Evolutionary conservation across 306 rosid species (phyloP).

Genomic region (Dryas alaskensis): DNA sequence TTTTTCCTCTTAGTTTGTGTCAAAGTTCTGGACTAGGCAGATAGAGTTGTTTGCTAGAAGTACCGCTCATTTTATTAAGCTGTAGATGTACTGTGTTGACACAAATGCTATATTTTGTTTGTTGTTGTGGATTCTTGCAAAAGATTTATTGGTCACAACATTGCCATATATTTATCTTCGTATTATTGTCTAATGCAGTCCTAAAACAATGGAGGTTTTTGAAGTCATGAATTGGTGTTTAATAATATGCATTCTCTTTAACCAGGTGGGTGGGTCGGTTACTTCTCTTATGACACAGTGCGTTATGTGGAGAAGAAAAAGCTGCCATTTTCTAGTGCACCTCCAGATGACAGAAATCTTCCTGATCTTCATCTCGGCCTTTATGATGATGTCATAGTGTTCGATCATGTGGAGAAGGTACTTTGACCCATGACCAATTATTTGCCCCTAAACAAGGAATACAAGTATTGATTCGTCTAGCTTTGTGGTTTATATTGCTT

Average conservation of each 20-base stretch:
- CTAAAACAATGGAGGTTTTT: not conserved
- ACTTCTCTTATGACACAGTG: conserved; percentile 92
- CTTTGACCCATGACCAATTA: not conserved
- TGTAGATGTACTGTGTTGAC: not conserved
- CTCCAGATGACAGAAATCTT: conserved; percentile 81
- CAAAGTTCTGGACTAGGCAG: not conserved
- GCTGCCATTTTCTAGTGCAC: conserved; percentile 81
- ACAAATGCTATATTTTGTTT: not conserved
- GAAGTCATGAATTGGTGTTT: conserved; percentile 19
- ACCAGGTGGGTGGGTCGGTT: conserved; percentile 97
- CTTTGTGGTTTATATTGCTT: not conserved
- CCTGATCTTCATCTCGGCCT: conserved; percentile 97
- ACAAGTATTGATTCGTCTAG: not conserved
- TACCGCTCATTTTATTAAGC: not conserved
- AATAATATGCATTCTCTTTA: conserved; percentile 16
- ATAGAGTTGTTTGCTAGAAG: not conserved
- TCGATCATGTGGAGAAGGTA: conserved; percentile 96
- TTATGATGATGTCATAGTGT: conserved; percentile 84
- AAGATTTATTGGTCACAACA: not conserved
- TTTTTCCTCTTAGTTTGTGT: not conserved
- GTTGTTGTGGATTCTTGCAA: not conserved
- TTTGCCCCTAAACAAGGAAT: not conserved
- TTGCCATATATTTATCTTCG: not conserved
- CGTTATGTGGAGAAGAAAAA: conserved; percentile 94
- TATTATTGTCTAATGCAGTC: not conserved